Conservation (phyloP, 2,329 filamentous ascomycete genomes). For the Thielaviopsis cerberus region DNA sequence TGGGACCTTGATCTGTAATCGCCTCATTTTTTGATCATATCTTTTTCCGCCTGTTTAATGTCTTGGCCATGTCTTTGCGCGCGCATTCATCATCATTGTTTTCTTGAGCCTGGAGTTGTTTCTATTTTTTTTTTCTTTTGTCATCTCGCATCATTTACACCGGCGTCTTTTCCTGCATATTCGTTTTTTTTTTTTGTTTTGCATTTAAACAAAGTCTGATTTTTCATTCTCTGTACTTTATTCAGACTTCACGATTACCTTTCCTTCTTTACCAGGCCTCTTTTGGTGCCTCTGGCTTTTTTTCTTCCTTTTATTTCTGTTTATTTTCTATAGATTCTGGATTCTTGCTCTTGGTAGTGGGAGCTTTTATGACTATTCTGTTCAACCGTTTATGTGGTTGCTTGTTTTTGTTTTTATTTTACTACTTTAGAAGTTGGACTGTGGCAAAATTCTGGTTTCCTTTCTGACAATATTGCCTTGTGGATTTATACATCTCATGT, state of each 20-base stretch:
- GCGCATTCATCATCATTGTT: background rate
- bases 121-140: no score
- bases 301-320: background rate
- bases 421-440: background rate
- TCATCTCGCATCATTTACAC: background rate
- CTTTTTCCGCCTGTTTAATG: background rate
- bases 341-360: background rate
- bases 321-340: background rate
- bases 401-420: background rate
- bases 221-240: background rate
- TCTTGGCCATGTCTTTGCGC: background rate
- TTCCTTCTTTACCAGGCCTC: background rate
- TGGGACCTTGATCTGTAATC: conserved; percentile 15
- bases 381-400: no score
- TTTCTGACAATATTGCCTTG: background rate
- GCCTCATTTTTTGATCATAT: conserved; percentile 2
- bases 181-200: background rate
- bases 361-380: background rate
- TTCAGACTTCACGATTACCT: background rate
- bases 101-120: background rate
- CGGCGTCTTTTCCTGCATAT: background rate
- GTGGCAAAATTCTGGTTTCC: background rate
- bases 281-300: background rate
- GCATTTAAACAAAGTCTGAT: background rate
- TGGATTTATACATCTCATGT: background rate